phyloP scores from a whole-genome alignment of 2,329 filamentous ascomycete genomes.

The Domatiomyces globalis region DNA sequence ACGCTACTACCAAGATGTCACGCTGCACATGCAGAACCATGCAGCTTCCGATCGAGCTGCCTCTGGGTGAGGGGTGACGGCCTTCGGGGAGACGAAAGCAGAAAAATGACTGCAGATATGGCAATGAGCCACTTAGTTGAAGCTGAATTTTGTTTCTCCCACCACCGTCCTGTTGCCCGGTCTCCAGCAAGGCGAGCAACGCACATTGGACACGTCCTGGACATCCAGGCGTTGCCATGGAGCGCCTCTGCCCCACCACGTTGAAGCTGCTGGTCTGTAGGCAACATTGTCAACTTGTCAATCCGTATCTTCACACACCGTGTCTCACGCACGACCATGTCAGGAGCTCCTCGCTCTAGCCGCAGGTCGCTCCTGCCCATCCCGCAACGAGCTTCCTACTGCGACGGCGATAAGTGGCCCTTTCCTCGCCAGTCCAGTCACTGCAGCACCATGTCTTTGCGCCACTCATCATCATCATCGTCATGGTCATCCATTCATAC shows the following conservation, averaged over 20 bases:
- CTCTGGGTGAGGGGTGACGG: background rate
- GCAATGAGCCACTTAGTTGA: background rate
- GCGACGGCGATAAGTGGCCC: background rate
- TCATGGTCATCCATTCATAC: background rate
- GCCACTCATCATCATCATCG: background rate
- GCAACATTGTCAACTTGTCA: background rate
- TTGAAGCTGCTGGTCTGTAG: too few relatives aligned
- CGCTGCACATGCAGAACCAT: background rate
- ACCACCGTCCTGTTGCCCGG: background rate
- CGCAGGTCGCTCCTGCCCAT: background rate
- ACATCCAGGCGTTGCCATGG: background rate
- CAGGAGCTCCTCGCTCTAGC: background rate
- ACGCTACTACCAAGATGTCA: too few relatives aligned
- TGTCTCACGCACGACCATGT: background rate
- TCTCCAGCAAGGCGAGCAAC: background rate
- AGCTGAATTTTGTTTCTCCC: background rate
- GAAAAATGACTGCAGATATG: background rate
- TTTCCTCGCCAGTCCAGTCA: background rate
- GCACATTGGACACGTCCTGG: background rate
- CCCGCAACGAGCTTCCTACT: background rate
- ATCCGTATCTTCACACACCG: background rate
- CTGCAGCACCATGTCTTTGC: background rate
- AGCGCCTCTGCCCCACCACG: background rate
- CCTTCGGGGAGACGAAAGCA: background rate
- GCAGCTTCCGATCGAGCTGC: background rate